Evolutionary conservation across 2,329 filamentous ascomycete species (phyloP).

Genomic region (Byssothecium circinans): DNA sequence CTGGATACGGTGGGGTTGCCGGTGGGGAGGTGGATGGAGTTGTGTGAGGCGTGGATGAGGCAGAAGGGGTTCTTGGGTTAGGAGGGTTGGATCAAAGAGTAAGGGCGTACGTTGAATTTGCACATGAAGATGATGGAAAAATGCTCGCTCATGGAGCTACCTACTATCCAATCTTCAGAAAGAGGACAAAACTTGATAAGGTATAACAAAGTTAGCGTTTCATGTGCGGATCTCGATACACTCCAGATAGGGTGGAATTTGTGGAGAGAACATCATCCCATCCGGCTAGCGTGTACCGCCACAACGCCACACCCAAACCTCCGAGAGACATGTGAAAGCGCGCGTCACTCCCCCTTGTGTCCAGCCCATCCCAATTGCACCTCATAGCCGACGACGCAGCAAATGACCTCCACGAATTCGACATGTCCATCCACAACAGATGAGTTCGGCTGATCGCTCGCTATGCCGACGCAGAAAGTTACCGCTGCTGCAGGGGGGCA

Average conservation of each 20-base stretch:
- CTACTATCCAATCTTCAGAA: too few relatives aligned
- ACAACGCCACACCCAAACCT: too few relatives aligned
- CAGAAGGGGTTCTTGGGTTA: slow-evolving; percentile 13
- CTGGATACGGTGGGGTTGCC: slow-evolving; percentile 18
- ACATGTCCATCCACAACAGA: neutral
- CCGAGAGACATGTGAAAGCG: neutral
- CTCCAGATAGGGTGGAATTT: too few relatives aligned
- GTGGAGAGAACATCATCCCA: too few relatives aligned
- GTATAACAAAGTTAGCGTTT: too few relatives aligned
- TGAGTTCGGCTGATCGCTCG: neutral
- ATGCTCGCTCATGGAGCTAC: too few relatives aligned
- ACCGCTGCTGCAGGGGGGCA: neutral
- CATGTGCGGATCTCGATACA: too few relatives aligned
- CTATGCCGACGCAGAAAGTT: neutral
- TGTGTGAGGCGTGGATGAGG: slow-evolving; percentile 21
- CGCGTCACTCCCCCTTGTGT: neutral
- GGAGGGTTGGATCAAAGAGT: too few relatives aligned
- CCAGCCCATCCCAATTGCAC: neutral
- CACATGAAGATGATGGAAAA: too few relatives aligned
- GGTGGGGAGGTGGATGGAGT: slow-evolving; percentile 15
- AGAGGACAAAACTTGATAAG: too few relatives aligned
- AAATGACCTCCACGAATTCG: neutral
- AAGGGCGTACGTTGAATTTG: too few relatives aligned
- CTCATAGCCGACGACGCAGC: neutral
- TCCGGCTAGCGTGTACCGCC: too few relatives aligned